These are phyloP conservation scores for Erythrophleum ivorense DNA, from an alignment of 331 rosid genomes.

Conservation along the genomic window DNA sequence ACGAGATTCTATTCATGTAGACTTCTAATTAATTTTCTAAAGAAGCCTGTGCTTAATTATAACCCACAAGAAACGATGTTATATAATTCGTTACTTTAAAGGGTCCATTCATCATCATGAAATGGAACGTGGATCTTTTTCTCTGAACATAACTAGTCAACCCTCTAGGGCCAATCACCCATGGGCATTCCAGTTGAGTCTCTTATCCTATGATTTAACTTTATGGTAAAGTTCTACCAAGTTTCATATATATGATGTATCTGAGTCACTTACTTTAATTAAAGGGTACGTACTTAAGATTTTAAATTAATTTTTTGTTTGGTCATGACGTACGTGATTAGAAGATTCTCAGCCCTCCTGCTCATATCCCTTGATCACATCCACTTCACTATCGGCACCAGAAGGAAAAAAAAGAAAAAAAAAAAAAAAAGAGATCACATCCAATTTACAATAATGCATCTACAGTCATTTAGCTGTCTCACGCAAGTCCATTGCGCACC, in stretches of 20 bases:
- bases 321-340: constrained; percentile 35
- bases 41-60: neutral
- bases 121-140: constrained; percentile 24
- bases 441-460: constrained; percentile 7
- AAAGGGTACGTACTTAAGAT: neutral
- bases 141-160: constrained; percentile 43
- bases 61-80: neutral
- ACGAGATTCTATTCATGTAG: too few species aligned
- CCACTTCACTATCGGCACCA: too few species aligned
- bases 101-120: constrained; percentile 48
- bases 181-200: constrained; percentile 15
- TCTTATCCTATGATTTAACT: constrained; percentile 15
- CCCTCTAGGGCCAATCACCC: constrained; percentile 41
- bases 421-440: neutral
- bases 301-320: constrained; percentile 7
- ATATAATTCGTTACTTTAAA: neutral
- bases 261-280: constrained; percentile 31
- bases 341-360: constrained; percentile 39
- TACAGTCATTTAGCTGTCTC: too few species aligned
- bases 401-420: too few species aligned
- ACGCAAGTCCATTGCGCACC: neutral
- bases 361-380: constrained; percentile 22
- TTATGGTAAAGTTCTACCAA: constrained; percentile 13
- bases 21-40: too few species aligned
- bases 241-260: constrained; percentile 16